Conservation (phyloP, 768 basidiomycete genomes). For the Tylopilus intermedius region DNA sequence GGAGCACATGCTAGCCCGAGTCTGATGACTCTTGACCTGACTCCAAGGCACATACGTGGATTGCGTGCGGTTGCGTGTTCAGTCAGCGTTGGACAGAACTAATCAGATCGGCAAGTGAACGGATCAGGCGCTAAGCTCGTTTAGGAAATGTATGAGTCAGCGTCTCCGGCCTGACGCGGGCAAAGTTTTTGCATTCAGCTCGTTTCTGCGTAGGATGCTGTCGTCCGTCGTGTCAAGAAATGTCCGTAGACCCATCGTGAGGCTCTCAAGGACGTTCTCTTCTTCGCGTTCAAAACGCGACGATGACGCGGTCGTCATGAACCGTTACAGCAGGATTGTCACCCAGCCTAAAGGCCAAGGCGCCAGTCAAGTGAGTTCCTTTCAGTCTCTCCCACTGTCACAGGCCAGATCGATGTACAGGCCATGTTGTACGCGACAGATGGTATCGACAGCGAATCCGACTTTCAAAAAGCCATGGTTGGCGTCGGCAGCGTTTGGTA, state of each 20-base stretch:
- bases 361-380: constrained; percentile 70
- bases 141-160: constrained; percentile 12
- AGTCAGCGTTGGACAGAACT: too few relatives aligned
- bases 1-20: too few relatives aligned
- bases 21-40: too few relatives aligned
- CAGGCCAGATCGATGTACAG: constrained; percentile 35
- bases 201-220: constrained; percentile 15
- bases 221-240: constrained; percentile 21
- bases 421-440: constrained; percentile 99
- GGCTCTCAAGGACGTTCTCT: constrained; percentile 33
- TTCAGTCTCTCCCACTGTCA: not conserved
- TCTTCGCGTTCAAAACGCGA: constrained; percentile 36
- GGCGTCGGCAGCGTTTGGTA: constrained; percentile 96
- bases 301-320: constrained; percentile 48
- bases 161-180: not conserved
- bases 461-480: constrained; percentile 96
- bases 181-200: not conserved
- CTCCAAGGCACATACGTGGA: too few relatives aligned
- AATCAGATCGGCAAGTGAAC: not conserved
- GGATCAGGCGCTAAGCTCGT: not conserved
- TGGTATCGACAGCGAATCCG: constrained; percentile 70
- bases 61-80: too few relatives aligned
- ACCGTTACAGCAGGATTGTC: constrained; percentile 72
- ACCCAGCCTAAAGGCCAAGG: constrained; percentile 94
- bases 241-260: constrained; percentile 9